These are phyloP conservation scores for Phragmites australis DNA, from an alignment of 176 grass and related monocot genomes.

Conservation along the genomic window DNA sequence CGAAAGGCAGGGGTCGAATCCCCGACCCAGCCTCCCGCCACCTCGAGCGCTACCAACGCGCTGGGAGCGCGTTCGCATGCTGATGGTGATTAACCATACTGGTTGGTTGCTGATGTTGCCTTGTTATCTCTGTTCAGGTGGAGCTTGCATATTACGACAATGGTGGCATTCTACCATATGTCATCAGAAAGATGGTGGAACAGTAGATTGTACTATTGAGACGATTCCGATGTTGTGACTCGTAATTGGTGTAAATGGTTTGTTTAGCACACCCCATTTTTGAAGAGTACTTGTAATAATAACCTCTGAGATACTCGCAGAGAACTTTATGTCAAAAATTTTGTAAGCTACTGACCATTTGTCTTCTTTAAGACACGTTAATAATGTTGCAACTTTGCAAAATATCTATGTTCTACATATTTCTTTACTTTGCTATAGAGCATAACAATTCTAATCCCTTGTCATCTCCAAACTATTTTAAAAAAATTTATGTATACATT, in stretches of 20 bases:
- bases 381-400: constrained; percentile 31
- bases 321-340: constrained; percentile 41
- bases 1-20: too few relatives aligned
- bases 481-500: too few relatives aligned
- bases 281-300: constrained; percentile 38
- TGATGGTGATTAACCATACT: not conserved
- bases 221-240: constrained; percentile 29
- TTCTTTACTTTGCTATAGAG: too few relatives aligned
- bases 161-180: constrained; percentile 90
- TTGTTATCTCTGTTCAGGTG: constrained; percentile 51
- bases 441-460: too few relatives aligned
- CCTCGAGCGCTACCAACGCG: too few relatives aligned
- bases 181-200: constrained; percentile 61
- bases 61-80: too few relatives aligned
- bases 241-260: constrained; percentile 48
- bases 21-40: too few relatives aligned
- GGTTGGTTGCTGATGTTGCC: not conserved
- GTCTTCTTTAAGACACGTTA: constrained; percentile 24
- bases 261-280: constrained; percentile 47
- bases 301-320: constrained; percentile 38
- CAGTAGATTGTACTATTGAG: constrained; percentile 46
- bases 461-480: too few relatives aligned
- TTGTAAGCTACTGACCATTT: constrained; percentile 30
- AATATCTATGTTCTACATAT: too few relatives aligned
- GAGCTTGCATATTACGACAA: constrained; percentile 91